Evolutionary conservation across 2,329 filamentous ascomycete species (phyloP).

Genomic region (Diaporthe citri): DNA sequence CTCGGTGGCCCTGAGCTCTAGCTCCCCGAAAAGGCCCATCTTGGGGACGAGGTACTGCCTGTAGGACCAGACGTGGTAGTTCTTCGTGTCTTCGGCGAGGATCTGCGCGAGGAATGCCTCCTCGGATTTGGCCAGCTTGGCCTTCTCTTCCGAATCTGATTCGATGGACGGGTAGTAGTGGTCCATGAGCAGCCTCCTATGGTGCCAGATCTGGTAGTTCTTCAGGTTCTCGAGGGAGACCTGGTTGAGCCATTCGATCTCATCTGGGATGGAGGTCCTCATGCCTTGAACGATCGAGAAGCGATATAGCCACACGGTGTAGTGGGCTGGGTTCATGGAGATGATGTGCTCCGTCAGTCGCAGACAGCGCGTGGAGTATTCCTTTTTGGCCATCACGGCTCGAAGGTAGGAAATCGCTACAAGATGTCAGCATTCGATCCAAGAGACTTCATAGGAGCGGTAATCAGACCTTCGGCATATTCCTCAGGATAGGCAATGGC

Average conservation of each 20-base stretch:
- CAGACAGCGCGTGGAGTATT: conserved; percentile 83
- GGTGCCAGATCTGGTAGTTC: conserved; percentile 98
- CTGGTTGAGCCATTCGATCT: conserved; percentile 88
- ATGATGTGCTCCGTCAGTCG: conserved; percentile 91
- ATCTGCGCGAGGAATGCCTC: conserved; percentile 82
- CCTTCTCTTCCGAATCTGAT: conserved; percentile 66
- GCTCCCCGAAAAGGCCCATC: conserved; percentile 73
- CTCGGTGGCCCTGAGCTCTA: conserved; percentile 81
- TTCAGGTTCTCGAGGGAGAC: conserved; percentile 89
- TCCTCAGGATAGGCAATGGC: conserved; percentile 91
- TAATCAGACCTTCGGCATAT: conserved; percentile 78
- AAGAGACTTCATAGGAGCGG: not conserved
- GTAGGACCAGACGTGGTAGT: conserved; percentile 99
- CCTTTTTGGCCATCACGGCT: conserved; percentile 90
- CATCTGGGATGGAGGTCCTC: conserved; percentile 73
- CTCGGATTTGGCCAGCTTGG: conserved; percentile 75
- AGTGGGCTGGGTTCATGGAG: conserved; percentile 93
- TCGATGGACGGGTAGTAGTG: conserved; percentile 70
- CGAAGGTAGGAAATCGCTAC: conserved; percentile 90
- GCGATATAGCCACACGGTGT: conserved; percentile 98
- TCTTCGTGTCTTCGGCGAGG: conserved; percentile 89
- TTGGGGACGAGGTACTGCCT: conserved; percentile 78
- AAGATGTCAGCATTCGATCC: conserved; percentile 41
- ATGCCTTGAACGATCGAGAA: conserved; percentile 81
- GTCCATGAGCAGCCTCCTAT: conserved; percentile 75